Evolutionary conservation across 306 rosid genomes (phyloP).

Genomic region (Echinosophora koreensis): DNA sequence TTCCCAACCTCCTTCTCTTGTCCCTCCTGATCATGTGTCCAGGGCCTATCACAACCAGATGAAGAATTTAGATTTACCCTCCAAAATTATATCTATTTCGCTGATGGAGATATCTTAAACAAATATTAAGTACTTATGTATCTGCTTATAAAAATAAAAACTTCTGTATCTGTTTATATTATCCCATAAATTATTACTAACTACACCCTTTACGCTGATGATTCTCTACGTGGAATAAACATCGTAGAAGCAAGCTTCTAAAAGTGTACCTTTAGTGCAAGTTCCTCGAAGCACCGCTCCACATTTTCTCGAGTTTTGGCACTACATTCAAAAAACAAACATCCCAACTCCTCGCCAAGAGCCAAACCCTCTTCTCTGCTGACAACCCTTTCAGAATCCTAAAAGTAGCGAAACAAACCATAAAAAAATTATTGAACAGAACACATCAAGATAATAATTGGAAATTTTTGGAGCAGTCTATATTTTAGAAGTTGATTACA

Average conservation of each 20-base stretch:
- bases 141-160: not conserved
- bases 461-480: not conserved
- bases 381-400: constrained; percentile 93
- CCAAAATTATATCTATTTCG: not conserved
- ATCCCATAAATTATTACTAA: not conserved
- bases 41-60: too few relatives aligned
- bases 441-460: not conserved
- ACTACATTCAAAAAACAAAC: constrained; percentile 88
- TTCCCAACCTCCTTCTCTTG: too few relatives aligned
- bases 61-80: not conserved
- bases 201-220: not conserved
- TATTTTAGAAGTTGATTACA: not conserved
- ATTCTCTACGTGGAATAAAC: not conserved
- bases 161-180: not conserved
- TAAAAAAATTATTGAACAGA: constrained; percentile 8
- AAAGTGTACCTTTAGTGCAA: constrained; percentile 78
- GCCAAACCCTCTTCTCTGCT: constrained; percentile 90
- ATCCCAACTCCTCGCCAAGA: constrained; percentile 87
- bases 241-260: not conserved
- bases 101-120: not conserved
- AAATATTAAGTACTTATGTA: constrained; percentile 12
- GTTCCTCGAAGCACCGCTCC: constrained; percentile 87
- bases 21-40: too few relatives aligned
- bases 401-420: constrained; percentile 23
- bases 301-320: constrained; percentile 95